Evolutionary conservation across 805 yeast species (phyloP).

Genomic region (Dipodascus albidus): DNA sequence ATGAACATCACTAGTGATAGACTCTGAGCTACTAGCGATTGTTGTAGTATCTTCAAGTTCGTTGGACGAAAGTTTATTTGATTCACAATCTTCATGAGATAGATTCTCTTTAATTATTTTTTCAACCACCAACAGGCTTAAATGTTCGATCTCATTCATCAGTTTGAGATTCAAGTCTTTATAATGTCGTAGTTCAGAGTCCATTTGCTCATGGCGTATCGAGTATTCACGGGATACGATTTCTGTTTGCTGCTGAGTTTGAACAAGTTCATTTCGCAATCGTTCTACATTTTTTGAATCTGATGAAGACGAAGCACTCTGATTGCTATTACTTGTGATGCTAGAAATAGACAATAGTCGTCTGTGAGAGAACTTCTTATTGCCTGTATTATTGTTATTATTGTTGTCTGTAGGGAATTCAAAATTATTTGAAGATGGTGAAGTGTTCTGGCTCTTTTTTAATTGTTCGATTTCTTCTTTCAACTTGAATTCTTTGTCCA

Average conservation of each 20-base stretch:
- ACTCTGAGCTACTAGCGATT: background rate
- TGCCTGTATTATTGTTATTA: slow-evolving; percentile 1
- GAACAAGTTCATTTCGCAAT: slow-evolving; percentile 13
- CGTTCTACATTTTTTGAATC: slow-evolving; percentile 8
- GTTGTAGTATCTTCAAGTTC: slow-evolving; percentile 6
- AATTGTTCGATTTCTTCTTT: background rate
- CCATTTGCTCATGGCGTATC: slow-evolving; percentile 17
- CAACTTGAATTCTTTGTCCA: slow-evolving; percentile 16
- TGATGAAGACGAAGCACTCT: slow-evolving; percentile 1
- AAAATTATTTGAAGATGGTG: background rate
- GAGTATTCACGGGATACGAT: slow-evolving; percentile 22
- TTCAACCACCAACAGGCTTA: slow-evolving; percentile 25
- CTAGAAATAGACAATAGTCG: background rate
- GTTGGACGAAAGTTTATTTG: slow-evolving; percentile 4
- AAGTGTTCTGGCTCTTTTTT: background rate
- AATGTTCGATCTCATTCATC: slow-evolving; percentile 24
- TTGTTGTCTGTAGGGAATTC: background rate
- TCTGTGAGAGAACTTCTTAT: background rate
- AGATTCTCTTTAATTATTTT: slow-evolving; percentile 17
- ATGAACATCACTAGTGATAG: background rate
- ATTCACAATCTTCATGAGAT: background rate
- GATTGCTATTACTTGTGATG: background rate
- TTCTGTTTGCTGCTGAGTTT: slow-evolving; percentile 20
- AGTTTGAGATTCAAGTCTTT: slow-evolving; percentile 17
- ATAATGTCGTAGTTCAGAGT: slow-evolving; percentile 17